Conservation (phyloP, 2,329 filamentous ascomycete species). For the Exophiala phaeomuriformis region DNA sequence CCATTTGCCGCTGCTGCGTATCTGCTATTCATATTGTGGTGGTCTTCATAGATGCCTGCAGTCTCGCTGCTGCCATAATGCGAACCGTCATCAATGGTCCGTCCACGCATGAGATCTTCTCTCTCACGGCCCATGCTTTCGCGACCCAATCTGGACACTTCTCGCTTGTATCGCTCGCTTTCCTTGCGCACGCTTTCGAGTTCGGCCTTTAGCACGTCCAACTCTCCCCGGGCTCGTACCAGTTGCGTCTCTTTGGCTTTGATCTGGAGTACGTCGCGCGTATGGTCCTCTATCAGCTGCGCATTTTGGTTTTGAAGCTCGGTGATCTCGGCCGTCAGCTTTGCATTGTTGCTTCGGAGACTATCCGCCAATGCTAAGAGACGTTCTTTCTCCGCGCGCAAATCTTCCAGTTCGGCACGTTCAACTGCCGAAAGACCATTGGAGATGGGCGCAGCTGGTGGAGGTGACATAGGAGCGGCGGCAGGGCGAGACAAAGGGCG, state of each 20-base stretch:
- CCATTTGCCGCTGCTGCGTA: constrained; percentile 24
- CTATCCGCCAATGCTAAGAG: constrained; percentile 70
- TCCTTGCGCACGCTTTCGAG: constrained; percentile 80
- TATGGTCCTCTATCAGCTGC: constrained; percentile 93
- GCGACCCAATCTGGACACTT: constrained; percentile 53
- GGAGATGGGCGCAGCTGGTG: constrained; percentile 49
- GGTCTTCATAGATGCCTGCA: constrained; percentile 36
- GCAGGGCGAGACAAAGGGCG: constrained; percentile 74
- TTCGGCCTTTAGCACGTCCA: constrained; percentile 77
- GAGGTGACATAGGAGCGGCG: constrained; percentile 45
- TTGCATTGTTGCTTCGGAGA: constrained; percentile 70
- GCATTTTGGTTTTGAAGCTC: constrained; percentile 97
- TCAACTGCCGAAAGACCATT: constrained; percentile 71
- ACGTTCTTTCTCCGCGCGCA: constrained; percentile 74
- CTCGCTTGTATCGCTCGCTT: constrained; percentile 87
- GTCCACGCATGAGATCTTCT: constrained; percentile 24
- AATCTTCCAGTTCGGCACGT: constrained; percentile 82
- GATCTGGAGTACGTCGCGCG: constrained; percentile 86
- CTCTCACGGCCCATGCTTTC: constrained; percentile 32
- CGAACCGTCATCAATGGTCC: constrained; percentile 41
- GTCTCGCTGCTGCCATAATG: constrained; percentile 54
- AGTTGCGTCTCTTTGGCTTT: constrained; percentile 98
- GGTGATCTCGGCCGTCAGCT: constrained; percentile 76
- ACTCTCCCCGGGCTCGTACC: constrained; percentile 82
- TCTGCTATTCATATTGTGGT: constrained; percentile 13